These are phyloP conservation scores for Dacryopinax primogenitus DNA, from an alignment of 768 basidiomycete species.

Conservation along the genomic window DNA sequence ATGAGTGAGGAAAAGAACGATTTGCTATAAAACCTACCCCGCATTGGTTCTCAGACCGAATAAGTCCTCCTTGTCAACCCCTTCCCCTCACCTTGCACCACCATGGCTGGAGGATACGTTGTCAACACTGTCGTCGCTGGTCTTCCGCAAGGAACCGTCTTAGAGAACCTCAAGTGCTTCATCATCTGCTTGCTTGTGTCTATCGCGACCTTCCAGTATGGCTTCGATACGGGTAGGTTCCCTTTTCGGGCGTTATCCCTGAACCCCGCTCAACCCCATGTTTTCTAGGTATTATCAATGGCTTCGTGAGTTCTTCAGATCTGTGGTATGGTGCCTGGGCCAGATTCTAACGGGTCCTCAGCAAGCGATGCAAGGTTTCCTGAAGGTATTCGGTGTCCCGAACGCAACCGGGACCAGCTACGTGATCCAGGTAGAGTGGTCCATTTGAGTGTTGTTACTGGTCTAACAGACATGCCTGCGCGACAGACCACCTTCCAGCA, in stretches of 20 bases:
- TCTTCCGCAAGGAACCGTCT: slow-evolving; percentile 5
- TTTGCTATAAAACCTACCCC: background rate
- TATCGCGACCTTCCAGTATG: slow-evolving; percentile 17
- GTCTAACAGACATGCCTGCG: background rate
- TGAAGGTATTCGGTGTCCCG: slow-evolving; percentile 9
- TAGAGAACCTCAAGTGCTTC: slow-evolving; percentile 11
- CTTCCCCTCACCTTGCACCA: background rate
- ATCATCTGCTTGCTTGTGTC: slow-evolving; percentile 13
- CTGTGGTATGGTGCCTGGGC: background rate
- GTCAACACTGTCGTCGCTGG: background rate
- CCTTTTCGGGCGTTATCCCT: background rate
- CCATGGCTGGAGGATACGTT: background rate
- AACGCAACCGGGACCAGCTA: background rate
- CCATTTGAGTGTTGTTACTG: background rate
- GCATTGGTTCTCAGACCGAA: background rate
- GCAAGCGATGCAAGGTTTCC: slow-evolving; percentile 18
- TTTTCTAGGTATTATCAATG: slow-evolving; percentile 15
- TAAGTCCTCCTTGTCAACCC: background rate
- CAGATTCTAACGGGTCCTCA: background rate
- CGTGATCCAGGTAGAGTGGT: background rate
- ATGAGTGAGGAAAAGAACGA: background rate
- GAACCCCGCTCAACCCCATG: background rate
- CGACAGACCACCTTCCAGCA: slow-evolving; percentile 17
- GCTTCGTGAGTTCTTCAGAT: slow-evolving; percentile 8
- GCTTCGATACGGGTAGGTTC: slow-evolving; percentile 7